A percentile compares a stretch with the other conserved stretches of the same genome.
Conservation (phyloP, 2,329 filamentous ascomycete species). For the Fusarium sterilihyphosum region DNA sequence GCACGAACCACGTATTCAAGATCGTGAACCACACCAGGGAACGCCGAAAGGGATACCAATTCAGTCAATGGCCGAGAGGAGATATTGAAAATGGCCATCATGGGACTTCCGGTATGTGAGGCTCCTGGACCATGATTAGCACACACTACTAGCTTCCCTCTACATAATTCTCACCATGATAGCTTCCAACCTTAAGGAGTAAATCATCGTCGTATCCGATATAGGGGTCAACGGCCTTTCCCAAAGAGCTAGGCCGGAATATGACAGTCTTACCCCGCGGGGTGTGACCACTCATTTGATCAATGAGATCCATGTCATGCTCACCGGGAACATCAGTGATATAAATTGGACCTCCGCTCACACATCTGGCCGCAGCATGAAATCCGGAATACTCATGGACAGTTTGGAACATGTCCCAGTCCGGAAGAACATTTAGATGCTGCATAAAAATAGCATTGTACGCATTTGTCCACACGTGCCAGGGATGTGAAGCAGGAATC, state of each 20-base stretch:
- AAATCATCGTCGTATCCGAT: conserved; percentile 77
- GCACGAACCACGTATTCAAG: conserved; percentile 77
- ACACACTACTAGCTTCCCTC: too few species aligned
- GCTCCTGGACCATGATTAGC: conserved; percentile 48
- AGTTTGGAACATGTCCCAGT: conserved; percentile 80
- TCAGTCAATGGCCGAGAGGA: conserved; percentile 70
- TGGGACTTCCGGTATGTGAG: conserved; percentile 73
- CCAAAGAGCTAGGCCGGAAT: conserved; percentile 79
- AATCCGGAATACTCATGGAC: conserved; percentile 76
- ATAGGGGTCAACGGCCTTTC: conserved; percentile 78
- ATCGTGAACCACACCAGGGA: conserved; percentile 72
- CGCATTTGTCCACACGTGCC: conserved; percentile 96
- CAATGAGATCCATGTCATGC: conserved; percentile 79
- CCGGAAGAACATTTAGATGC: conserved; percentile 86
- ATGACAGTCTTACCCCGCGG: conserved; percentile 79
- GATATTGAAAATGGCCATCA: conserved; percentile 88
- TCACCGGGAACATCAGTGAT: conserved; percentile 90
- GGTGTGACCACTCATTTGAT: conserved; percentile 82
- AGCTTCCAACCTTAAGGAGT: conserved; percentile 81
- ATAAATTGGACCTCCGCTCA: conserved; percentile 92
- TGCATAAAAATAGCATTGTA: conserved; percentile 86
- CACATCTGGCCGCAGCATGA: conserved; percentile 88
- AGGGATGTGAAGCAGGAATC: conserved; percentile 81
- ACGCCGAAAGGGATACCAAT: conserved; percentile 74
- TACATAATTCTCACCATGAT: conserved; percentile 67